Evolutionary conservation across 257 asterid species (phyloP), one percentile per base, ranked within the genome.

Genomic region (Capsicum pubescens): DNA sequence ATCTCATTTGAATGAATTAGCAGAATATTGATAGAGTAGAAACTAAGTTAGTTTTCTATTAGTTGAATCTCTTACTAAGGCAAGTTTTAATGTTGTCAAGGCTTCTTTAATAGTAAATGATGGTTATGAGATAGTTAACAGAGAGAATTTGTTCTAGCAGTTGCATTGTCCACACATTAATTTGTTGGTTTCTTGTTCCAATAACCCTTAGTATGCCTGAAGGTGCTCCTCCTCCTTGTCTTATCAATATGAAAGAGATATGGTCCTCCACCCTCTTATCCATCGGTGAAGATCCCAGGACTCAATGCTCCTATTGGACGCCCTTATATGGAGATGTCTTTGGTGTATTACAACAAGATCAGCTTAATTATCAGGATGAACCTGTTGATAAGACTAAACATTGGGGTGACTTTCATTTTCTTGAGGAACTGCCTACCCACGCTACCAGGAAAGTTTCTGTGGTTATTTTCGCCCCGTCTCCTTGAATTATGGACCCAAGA

Each of bases 191-290:
- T 26, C 32, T 26, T 26, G 32, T 26, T 26, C 32, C 32, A 26
- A 26, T 26, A 26, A 94, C 98, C 61, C 99, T 97, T 84, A 97
- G 99, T 85, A 97, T 97, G 98, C 96, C 98, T 50, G 97, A 97
- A 82, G 97, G 98, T n/a, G 92, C 99, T 86, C 99, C 99, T 83
- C 99, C 98, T 86, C 99, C 99, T 80, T 97, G 99, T 98, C 98
- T 97, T 61, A 90, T 97, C 86, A 95, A 97, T 86, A 97, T 97
- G 99, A 98, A 97, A 95, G 99, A 92, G 99, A 81, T 97, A 97
- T 89, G 99, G 98, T 35, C 99, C 98, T 68, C 98, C 99, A 86
- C 98, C 99, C 68, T 95, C 99, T 60, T 97, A 95, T 89, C 99
- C 98, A 50, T 95, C 91, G 85, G 89, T 97, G 46, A 97, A 95